These are phyloP conservation scores for Astragalus glycyphyllos DNA, from an alignment of 306 rosid genomes.

Conservation along the genomic window DNA sequence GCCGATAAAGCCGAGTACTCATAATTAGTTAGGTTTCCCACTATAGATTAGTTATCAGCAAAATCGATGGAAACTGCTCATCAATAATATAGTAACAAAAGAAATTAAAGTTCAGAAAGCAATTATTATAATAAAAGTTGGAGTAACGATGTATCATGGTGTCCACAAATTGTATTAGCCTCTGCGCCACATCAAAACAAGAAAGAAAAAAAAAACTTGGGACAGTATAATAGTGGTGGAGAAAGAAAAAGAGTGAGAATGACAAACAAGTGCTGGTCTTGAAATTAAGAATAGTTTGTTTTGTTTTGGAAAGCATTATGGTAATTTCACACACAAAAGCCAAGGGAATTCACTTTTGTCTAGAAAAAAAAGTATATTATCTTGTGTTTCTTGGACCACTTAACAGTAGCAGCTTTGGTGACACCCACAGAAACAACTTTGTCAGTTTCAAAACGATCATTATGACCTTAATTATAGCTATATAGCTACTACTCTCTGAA, in stretches of 20 bases:
- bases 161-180: conserved; percentile 39
- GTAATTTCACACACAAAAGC: conserved; percentile 1
- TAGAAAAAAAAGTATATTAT: conserved; percentile 26
- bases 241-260: conserved; percentile 28
- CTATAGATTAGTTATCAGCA: no score
- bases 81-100: no score
- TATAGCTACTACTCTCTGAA: no score
- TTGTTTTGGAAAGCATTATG: conserved; percentile 1
- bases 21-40: no score
- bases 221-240: neutral
- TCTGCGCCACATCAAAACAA: conserved; percentile 26
- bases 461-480: neutral
- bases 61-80: no score
- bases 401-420: conserved; percentile 37
- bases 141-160: conserved; percentile 26
- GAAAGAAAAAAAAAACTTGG: conserved; percentile 12
- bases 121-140: conserved; percentile 24
- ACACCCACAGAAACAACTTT: conserved; percentile 10
- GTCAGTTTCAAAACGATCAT: conserved; percentile 8
- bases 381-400: conserved; percentile 35
- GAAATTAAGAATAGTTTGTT: neutral
- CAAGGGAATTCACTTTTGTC: no score
- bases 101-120: conserved; percentile 24
- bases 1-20: no score
- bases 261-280: conserved; percentile 35